Evolutionary conservation across 768 basidiomycete species (phyloP), one percentile per base, ranked within the genome.

Genomic region (Leccinum aurantiacum): DNA sequence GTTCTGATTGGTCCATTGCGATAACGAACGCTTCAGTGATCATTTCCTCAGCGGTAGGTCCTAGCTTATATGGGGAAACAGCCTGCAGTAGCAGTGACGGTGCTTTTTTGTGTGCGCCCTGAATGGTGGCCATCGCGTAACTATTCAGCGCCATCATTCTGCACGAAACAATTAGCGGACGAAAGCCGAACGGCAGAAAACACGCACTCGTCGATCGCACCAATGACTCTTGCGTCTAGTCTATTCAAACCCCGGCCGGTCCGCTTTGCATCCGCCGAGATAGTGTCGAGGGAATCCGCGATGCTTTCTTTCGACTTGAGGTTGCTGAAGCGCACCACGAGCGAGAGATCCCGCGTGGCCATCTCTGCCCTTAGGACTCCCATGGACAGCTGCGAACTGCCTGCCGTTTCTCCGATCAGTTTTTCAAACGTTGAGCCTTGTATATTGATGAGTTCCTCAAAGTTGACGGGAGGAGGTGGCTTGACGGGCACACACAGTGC

Each of bases 121-220:
- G 76, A 37, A 92, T 90, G 9, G 80, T 77, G 10, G 78, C 75
- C 53, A 90, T 75, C 2, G 88, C 91, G 64, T 88, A 85, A 57
- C 85, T 86, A 61, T 90, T 92, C 54, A 90, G 78, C 0, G 90
- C 88, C 74, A 89, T 80, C 65, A 91, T 84, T 49, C 89, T 91
- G 19, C 31, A 50, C 33, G 4, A 22, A 48, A 53, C 31, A 9
- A 48, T 64, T 15, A 65, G 61, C 22, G 59, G 37, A 22, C 8
- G 29, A 24, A 3, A 14, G 22, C 9, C 57, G 29, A 50, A 44
- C 44, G 1, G 24, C 0, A 8, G 1, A 15, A 11, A n/a, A 31
- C 1, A 73, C 85, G 68, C 58, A 90, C 90, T 76, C 84, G 61
- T 93, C 91, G 2, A 92, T 86, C 0, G 89, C 83, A 35, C 89